Percentiles rank a stretch among this genome's conserved stretches.
phyloP scores from a whole-genome alignment of 2,329 filamentous ascomycete species.

The Xylaria sp. region DNA sequence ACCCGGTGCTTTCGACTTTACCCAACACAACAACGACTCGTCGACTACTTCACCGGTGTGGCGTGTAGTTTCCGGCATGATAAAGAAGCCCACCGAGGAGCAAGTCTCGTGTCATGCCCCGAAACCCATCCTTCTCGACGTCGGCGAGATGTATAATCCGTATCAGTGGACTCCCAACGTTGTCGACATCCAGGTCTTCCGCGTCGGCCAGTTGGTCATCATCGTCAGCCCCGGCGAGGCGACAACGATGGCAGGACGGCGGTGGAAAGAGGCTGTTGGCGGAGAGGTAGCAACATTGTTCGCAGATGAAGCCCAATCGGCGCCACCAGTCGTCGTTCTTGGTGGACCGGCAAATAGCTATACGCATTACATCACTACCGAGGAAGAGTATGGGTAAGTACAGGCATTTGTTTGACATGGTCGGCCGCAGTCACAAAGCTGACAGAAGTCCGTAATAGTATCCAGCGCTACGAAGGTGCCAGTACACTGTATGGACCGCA shows the following conservation, averaged over 20 bases:
- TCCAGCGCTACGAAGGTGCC: constrained; percentile 90
- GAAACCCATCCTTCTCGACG: constrained; percentile 86
- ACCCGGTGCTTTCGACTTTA: constrained; percentile 90
- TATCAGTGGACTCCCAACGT: constrained; percentile 92
- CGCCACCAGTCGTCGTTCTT: constrained; percentile 71
- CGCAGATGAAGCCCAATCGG: constrained; percentile 46
- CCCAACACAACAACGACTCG: constrained; percentile 78
- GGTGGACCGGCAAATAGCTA: constrained; percentile 92
- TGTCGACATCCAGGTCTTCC: constrained; percentile 83
- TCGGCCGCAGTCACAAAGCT: background rate
- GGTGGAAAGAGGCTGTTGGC: constrained; percentile 76
- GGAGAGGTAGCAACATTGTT: constrained; percentile 52
- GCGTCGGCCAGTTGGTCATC: constrained; percentile 82
- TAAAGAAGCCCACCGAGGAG: constrained; percentile 69
- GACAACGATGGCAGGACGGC: constrained; percentile 87
- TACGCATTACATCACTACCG: constrained; percentile 78
- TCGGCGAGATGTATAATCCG: constrained; percentile 75
- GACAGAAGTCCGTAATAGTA: constrained; percentile 42
- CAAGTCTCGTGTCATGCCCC: constrained; percentile 77
- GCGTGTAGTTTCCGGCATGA: constrained; percentile 71
- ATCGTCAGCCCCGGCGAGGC: constrained; percentile 86
- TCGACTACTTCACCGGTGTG: constrained; percentile 71
- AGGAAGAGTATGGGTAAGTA: constrained; percentile 71
- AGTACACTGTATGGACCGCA: constrained; percentile 85
- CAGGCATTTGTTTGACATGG: background rate